These are phyloP conservation scores for Cercospora sesami DNA, from an alignment of 2,329 filamentous ascomycete species.

Conservation along the genomic window DNA sequence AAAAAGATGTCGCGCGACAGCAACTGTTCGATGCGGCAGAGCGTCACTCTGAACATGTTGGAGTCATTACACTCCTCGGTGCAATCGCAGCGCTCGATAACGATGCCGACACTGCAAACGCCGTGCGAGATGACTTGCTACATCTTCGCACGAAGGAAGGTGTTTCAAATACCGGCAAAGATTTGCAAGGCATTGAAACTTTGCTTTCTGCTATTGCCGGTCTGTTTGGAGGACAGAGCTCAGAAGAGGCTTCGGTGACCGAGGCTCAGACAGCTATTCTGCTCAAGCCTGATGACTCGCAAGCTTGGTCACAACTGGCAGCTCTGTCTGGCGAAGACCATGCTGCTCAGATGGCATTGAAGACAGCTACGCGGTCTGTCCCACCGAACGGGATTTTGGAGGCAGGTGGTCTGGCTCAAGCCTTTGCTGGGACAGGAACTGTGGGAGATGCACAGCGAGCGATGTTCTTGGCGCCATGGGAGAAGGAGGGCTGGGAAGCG, in stretches of 20 bases:
- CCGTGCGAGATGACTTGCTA: slow-evolving; percentile 76
- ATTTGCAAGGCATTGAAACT: slow-evolving; percentile 70
- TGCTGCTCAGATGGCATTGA: slow-evolving; percentile 74
- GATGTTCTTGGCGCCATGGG: slow-evolving; percentile 80
- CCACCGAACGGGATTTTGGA: slow-evolving; percentile 70
- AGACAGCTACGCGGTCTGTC: slow-evolving; percentile 72
- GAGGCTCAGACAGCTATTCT: slow-evolving; percentile 77
- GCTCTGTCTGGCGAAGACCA: slow-evolving; percentile 57
- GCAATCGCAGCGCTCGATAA: slow-evolving; percentile 79
- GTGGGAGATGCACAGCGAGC: slow-evolving; percentile 74
- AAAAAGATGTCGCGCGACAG: slow-evolving; percentile 73
- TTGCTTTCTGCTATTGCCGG: slow-evolving; percentile 73
- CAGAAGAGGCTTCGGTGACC: slow-evolving; percentile 53
- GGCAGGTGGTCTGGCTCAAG: slow-evolving; percentile 67
- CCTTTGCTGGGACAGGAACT: slow-evolving; percentile 72
- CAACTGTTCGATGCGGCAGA: slow-evolving; percentile 80
- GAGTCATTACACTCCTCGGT: slow-evolving; percentile 76
- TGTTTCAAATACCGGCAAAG: slow-evolving; percentile 54
- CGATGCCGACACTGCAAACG: slow-evolving; percentile 75
- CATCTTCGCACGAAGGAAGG: slow-evolving; percentile 67
- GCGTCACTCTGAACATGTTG: slow-evolving; percentile 70
- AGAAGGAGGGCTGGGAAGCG: slow-evolving; percentile 24
- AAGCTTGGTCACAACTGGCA: slow-evolving; percentile 77
- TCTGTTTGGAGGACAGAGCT: slow-evolving; percentile 43
- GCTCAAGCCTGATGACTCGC: slow-evolving; percentile 74